phyloP scores from a whole-genome alignment of 768 basidiomycete species.

The Tylopilus intermedius region DNA sequence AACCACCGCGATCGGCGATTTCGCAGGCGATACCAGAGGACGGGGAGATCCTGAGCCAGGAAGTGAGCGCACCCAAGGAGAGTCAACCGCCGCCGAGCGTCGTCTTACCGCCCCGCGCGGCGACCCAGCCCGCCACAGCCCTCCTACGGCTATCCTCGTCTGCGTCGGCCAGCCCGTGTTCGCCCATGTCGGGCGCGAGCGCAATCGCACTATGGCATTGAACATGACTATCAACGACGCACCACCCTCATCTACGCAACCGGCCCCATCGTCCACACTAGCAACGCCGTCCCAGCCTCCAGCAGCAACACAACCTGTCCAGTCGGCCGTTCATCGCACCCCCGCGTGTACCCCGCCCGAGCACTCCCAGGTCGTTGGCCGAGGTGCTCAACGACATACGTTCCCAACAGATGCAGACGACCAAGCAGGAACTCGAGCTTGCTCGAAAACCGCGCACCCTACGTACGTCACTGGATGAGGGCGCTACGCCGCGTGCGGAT shows the following conservation, averaged over 20 bases:
- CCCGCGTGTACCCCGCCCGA: constrained; percentile 17
- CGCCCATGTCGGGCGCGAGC: background rate
- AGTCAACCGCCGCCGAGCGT: background rate
- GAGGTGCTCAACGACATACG: constrained; percentile 24
- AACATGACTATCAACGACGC: background rate
- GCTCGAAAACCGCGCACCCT: background rate
- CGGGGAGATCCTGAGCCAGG: constrained; percentile 17
- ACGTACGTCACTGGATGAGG: background rate
- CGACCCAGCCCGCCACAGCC: background rate
- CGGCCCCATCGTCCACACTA: background rate
- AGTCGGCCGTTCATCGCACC: constrained; percentile 19
- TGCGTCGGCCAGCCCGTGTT: background rate
- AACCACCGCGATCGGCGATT: background rate
- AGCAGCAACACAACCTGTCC: constrained; percentile 1
- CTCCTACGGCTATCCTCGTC: background rate
- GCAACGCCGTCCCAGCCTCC: background rate
- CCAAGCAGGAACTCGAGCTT: background rate
- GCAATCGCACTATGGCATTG: background rate
- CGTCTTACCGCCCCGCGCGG: background rate
- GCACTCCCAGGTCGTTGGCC: constrained; percentile 14
- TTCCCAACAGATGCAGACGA: background rate
- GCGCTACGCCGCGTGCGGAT: no score
- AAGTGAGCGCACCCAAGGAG: background rate
- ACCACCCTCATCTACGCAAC: background rate
- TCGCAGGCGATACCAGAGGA: constrained; percentile 4